Percentiles rank a stretch among this genome's conserved stretches.
These are phyloP conservation scores for Pseudogymnoascus verrucosus DNA, from an alignment of 2,329 filamentous ascomycete species.

Conservation along the genomic window DNA sequence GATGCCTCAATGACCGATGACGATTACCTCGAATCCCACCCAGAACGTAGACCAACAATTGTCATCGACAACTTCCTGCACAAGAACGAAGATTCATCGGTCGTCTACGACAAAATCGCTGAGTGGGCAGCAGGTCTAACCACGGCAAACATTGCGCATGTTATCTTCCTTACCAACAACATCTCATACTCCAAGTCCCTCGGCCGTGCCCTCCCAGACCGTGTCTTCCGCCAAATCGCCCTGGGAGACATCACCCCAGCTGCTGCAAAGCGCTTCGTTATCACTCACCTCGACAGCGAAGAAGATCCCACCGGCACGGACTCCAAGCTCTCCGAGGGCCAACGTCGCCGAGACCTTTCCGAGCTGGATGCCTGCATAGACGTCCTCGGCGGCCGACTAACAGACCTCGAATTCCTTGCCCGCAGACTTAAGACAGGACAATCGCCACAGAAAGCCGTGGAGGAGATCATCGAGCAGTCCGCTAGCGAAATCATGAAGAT, in stretches of 20 bases:
- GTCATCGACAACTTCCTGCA: conserved; percentile 89
- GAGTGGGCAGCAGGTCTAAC: conserved; percentile 87
- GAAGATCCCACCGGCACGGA: conserved; percentile 26
- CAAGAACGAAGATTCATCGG: conserved; percentile 57
- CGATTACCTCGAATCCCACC: conserved; percentile 83
- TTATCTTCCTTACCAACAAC: conserved; percentile 89
- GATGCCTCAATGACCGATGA: conserved; percentile 69
- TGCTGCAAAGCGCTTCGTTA: conserved; percentile 83
- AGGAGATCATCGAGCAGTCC: conserved; percentile 82
- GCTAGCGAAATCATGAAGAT: conserved; percentile 89
- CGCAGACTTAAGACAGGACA: conserved; percentile 82
- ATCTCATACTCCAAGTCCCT: conserved; percentile 82
- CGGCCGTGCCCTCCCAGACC: conserved; percentile 78
- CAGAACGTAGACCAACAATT: conserved; percentile 72
- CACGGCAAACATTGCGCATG: conserved; percentile 82
- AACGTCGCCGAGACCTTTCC: conserved; percentile 41
- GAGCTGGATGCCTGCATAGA: conserved; percentile 78
- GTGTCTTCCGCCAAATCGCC: conserved; percentile 79
- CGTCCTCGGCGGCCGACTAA: conserved; percentile 81
- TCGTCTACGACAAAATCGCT: conserved; percentile 70
- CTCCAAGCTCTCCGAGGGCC: conserved; percentile 23
- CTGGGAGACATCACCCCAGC: conserved; percentile 80
- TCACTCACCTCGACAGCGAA: conserved; percentile 60
- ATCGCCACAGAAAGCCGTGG: conserved; percentile 68
- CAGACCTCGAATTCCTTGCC: conserved; percentile 90